Base-by-base conservation (phyloP, 768 basidiomycete species). In the Phlebiopsis gigantea region DNA sequence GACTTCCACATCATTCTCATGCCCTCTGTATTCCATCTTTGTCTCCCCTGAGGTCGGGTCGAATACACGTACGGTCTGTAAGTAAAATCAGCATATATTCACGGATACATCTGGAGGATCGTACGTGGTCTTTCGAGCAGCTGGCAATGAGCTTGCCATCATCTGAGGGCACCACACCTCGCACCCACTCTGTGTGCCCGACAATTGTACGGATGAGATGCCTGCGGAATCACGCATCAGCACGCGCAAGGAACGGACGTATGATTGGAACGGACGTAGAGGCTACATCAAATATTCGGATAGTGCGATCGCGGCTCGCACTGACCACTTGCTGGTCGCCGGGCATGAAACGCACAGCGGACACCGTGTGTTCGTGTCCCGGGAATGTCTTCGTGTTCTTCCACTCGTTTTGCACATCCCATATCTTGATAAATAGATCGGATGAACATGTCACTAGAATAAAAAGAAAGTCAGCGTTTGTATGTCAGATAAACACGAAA, bases 331-430 rank as follows among this genome's bases (percentile, higher is more conserved):
- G 80, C 67, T 88, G 87, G 67, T 93, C 93, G 50, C 86, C 85
- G 0, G 92, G 91, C 65, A 93, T 77, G 68, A 95, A 96, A 19
- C 86, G 81, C 1, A 87, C 92, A 25, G 84, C 83, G 10, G 93
- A 94, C 47, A 96, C 88, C 12, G 89, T 84, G 70, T 96, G 93
- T 69, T 96, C 93, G 65, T 96, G 93, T 7, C 93, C 93, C 55
- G 87, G 83, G 48, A 95, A 75, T 2, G 93, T 93, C 71, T 89
- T 90, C 57, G 79, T 78, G 68, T 92, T 93, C 75, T 90, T 92
- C 79, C 90, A 95, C 63, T 93, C 91, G 69, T 92, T 89, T 61
- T 85, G 80, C 15, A 87, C 82, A 70, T 94, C 90, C 93, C 93
- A 96, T 58, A 96, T 79, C 73, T 93, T 93, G 74, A 96, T 85